These are phyloP conservation scores for Veloboletus limbatus DNA, from an alignment of 1,284 basidiomycete genomes.

Conservation along the genomic window DNA sequence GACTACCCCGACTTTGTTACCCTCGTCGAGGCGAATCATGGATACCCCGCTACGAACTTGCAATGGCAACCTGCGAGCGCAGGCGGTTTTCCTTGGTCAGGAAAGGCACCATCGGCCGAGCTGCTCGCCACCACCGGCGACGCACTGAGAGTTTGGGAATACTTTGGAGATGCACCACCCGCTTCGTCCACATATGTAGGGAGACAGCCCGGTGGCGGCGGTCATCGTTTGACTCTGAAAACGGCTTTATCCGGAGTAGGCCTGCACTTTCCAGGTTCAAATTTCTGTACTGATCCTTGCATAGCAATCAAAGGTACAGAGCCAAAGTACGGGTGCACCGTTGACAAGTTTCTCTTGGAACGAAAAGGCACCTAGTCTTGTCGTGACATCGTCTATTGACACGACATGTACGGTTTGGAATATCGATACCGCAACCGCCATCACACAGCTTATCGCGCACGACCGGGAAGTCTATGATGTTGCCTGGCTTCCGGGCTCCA, in stretches of 20 bases:
- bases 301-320: slow-evolving; percentile 86
- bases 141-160: slow-evolving; percentile 87
- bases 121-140: slow-evolving; percentile 89
- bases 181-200: slow-evolving; percentile 70
- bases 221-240: slow-evolving; percentile 63
- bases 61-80: slow-evolving; percentile 80
- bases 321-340: slow-evolving; percentile 79
- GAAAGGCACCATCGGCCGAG: slow-evolving; percentile 63
- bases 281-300: slow-evolving; percentile 11
- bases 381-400: slow-evolving; percentile 96
- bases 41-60: slow-evolving; percentile 80
- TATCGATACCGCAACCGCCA: slow-evolving; percentile 91
- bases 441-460: slow-evolving; percentile 97
- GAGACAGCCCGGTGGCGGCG: slow-evolving; percentile 51
- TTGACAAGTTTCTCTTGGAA: slow-evolving; percentile 97
- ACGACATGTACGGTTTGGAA: slow-evolving; percentile 98
- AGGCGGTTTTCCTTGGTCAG: slow-evolving; percentile 58
- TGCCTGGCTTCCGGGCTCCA: slow-evolving; percentile 97
- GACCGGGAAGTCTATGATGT: slow-evolving; percentile 98
- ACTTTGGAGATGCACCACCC: slow-evolving; percentile 57
- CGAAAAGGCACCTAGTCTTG: slow-evolving; percentile 78
- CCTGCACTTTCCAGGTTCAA: slow-evolving; percentile 20
- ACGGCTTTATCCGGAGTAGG: slow-evolving; percentile 81
- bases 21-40: slow-evolving; percentile 75
- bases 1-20: slow-evolving; percentile 81